Conservation (phyloP, 176 grass and related monocot genomes). For the Guadua angustifolia region DNA sequence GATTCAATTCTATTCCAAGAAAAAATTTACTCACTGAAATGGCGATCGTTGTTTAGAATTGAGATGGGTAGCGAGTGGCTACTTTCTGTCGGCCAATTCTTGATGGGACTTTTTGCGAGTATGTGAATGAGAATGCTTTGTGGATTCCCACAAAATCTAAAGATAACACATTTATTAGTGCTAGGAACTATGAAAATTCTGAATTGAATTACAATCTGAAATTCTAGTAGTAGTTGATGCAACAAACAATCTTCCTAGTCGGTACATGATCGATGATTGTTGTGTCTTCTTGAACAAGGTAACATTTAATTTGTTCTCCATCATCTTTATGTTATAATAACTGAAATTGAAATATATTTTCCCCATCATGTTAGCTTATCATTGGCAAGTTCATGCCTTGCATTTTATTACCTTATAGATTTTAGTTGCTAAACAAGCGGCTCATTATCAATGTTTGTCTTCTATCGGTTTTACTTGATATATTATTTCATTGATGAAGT, state of each 20-base stretch:
- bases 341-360: no score
- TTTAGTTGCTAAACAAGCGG: slow-evolving; percentile 2
- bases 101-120: no score
- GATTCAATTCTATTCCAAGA: no score
- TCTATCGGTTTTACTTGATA: background rate
- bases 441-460: background rate
- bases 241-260: slow-evolving; percentile 86
- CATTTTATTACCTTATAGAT: background rate
- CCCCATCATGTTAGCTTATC: background rate
- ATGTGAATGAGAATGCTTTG: no score
- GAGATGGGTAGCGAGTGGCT: no score
- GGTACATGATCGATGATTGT: slow-evolving; percentile 97
- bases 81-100: no score
- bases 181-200: no score
- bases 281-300: slow-evolving; percentile 96
- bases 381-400: background rate
- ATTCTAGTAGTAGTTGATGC: slow-evolving; percentile 95
- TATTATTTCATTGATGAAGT: slow-evolving; percentile 6
- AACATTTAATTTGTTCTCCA: background rate
- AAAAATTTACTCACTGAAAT: no score
- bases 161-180: no score
- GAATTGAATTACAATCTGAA: no score
- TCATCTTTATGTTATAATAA: background rate
- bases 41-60: no score
- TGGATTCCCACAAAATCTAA: no score